Base-by-base conservation (phyloP, 345 rosid species). In the Brassica rapa region DNA sequence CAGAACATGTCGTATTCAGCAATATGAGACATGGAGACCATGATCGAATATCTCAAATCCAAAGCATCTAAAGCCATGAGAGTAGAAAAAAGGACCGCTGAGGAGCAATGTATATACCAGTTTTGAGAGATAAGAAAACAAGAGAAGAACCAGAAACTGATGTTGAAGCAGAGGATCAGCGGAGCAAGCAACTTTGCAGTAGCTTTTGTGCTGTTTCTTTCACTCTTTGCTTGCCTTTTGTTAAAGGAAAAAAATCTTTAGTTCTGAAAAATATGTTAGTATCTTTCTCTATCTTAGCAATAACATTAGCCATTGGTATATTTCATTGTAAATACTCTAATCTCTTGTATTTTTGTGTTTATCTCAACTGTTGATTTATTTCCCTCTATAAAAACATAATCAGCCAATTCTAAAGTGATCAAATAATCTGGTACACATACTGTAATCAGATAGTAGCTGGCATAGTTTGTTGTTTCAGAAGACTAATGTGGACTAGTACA, bases 171-270 rank as follows among this genome's bases (percentile, higher is more conserved):
- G 46, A 74, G 43, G 37, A 7, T 25, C 29, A 25, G 29, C 29
- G 29, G 29, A 25, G 39, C 6, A 9, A 51, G 59, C 53, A 25
- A 55, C n/a, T 68, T 61, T 61, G 37, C 60, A 1, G 1, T 67
- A 21, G 23, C 23, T 37, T 68, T 74, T 51, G 67, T 69, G 62
- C 16, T 62, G 49, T 37, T 80, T 55, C 8, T 75, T 69, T 80
- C 75, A 35, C 70, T 68, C 4, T 69, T 80, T 74, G 79, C 24
- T 55, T 37, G 74, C 21, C 10, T 68, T 62, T 71, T 72, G 41
- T 68, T 49, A 16, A 62, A 37, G 46, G 35, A 60, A 66, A 33
- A 9, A n/a, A 32, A 43, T 66, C 33, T 43, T 46, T 53, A 29
- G 7, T 69, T 51, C 7, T 79, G 78, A 25, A 43, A 51, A 67